A percentile compares a stretch with the other conserved stretches of the same genome.
phyloP scores from a whole-genome alignment of 305 asterid genomes.

The Plantago lanceolata region DNA sequence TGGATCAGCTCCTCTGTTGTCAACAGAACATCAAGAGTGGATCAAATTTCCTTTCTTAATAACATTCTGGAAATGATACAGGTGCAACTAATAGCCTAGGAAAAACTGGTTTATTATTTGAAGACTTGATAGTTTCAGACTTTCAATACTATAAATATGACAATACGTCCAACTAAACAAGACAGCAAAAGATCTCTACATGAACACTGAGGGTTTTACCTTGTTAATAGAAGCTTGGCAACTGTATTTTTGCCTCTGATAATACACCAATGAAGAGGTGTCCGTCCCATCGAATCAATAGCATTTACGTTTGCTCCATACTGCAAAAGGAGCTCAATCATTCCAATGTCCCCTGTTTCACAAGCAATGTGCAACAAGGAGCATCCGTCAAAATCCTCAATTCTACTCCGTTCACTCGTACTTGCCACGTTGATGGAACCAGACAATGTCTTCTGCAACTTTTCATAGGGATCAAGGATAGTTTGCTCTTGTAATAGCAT shows the following conservation, averaged over 20 bases:
- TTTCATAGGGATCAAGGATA: constrained; percentile 39
- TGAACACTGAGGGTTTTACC: constrained; percentile 38
- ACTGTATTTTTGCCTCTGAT: constrained; percentile 51
- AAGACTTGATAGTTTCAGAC: background rate
- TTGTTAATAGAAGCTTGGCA: constrained; percentile 77
- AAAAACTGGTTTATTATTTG: too few relatives aligned
- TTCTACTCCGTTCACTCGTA: constrained; percentile 35
- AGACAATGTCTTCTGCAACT: constrained; percentile 29
- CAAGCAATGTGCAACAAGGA: constrained; percentile 93
- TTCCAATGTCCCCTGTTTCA: constrained; percentile 83
- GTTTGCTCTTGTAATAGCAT: constrained; percentile 80
- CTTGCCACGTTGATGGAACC: constrained; percentile 33
- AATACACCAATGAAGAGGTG: constrained; percentile 78
- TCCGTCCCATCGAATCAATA: constrained; percentile 59
- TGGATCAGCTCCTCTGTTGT: constrained; percentile 86
- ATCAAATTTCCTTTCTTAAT: too few relatives aligned
- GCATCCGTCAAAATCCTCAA: constrained; percentile 57
- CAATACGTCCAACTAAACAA: background rate
- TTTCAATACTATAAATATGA: background rate
- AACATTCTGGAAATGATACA: too few relatives aligned
- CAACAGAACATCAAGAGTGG: background rate
- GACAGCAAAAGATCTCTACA: background rate
- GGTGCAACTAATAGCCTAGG: too few relatives aligned
- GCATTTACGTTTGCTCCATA: constrained; percentile 82
- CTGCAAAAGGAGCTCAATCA: constrained; percentile 94